Evolutionary conservation across 345 rosid genomes (phyloP).

Genomic region (Turnera subulata): DNA sequence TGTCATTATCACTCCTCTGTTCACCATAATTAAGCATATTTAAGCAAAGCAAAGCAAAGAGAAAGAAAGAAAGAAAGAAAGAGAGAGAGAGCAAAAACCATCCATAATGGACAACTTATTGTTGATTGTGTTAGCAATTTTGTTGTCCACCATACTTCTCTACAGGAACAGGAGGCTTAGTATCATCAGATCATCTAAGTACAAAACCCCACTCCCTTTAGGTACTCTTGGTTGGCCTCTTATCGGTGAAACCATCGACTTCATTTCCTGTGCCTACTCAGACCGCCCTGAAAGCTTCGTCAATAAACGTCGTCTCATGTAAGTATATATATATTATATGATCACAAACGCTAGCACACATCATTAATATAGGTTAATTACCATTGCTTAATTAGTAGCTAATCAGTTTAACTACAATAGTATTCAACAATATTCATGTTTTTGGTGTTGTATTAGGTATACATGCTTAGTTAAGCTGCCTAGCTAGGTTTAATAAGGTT

Average conservation of each 20-base stretch:
- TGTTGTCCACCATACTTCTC: constrained; percentile 23
- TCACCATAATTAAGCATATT: constrained; percentile 23
- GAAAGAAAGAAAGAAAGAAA: constrained; percentile 18
- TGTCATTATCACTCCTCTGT: neutral
- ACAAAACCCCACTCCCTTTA: constrained; percentile 40
- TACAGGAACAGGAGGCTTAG: constrained; percentile 25
- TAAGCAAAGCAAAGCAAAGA: constrained; percentile 13
- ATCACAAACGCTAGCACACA: too few species aligned
- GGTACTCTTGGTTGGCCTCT: constrained; percentile 91
- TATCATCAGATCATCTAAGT: constrained; percentile 13
- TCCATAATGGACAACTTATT: constrained; percentile 36
- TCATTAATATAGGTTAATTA: too few species aligned
- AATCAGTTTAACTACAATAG: neutral
- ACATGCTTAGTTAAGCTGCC: neutral
- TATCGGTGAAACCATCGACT: constrained; percentile 85
- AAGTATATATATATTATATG: constrained; percentile 8
- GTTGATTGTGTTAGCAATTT: constrained; percentile 28
- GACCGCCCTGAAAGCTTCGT: constrained; percentile 89
- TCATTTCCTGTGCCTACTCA: constrained; percentile 72
- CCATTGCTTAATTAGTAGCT: neutral
- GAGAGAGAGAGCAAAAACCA: constrained; percentile 18
- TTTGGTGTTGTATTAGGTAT: neutral
- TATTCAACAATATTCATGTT: neutral
- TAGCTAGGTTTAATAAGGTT: neutral
- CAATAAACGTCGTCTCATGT: constrained; percentile 74